A percentile compares a stretch with the other conserved stretches of the same genome.
Conservation (phyloP, 768 basidiomycete genomes). For the Galerina marginata region DNA sequence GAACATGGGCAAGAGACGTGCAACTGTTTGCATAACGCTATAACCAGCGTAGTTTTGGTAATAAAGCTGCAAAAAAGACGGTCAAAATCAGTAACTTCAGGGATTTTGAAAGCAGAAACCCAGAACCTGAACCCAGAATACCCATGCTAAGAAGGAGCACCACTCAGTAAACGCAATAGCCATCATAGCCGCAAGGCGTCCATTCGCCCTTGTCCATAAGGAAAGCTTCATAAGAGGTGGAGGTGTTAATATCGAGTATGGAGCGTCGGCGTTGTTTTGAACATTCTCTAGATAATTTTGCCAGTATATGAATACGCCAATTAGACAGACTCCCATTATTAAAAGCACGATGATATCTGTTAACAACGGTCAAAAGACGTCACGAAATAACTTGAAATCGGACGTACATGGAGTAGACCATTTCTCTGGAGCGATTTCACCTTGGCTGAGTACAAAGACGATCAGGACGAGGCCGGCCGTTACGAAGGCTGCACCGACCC, state of each 20-base stretch:
- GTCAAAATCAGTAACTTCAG: not conserved
- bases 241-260: conserved; percentile 39
- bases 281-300: conserved; percentile 63
- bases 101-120: not conserved
- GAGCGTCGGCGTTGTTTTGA: conserved; percentile 26
- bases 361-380: not conserved
- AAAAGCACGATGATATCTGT: conserved; percentile 75
- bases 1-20: conserved; percentile 75
- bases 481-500: conserved; percentile 71
- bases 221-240: conserved; percentile 71
- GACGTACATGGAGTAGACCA: conserved; percentile 57
- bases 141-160: conserved; percentile 61
- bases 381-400: not conserved
- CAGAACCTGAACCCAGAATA: conserved; percentile 40
- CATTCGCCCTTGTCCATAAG: conserved; percentile 66
- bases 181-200: conserved; percentile 66
- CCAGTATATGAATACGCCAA: conserved; percentile 67
- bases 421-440: conserved; percentile 56
- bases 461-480: conserved; percentile 73
- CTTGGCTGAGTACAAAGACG: conserved; percentile 76
- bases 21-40: conserved; percentile 62
- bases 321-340: conserved; percentile 60
- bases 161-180: conserved; percentile 68
- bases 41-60: conserved; percentile 69
- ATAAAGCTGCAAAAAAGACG: conserved; percentile 51